Evolutionary conservation across 768 basidiomycete genomes (phyloP).

Genomic region (Mycena venus): DNA sequence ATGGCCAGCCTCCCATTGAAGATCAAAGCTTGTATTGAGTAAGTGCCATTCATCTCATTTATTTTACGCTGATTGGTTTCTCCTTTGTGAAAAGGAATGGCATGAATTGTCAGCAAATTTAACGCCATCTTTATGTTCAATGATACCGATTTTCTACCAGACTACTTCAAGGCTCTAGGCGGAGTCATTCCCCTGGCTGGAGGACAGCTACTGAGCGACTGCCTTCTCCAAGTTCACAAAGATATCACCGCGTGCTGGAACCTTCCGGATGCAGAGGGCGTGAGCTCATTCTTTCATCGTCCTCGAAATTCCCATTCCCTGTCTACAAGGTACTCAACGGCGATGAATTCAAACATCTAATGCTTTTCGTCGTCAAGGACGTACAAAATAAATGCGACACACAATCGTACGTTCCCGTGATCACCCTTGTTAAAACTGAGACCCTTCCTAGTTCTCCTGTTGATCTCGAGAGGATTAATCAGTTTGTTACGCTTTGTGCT

Average conservation of each 20-base stretch:
- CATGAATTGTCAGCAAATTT: neutral
- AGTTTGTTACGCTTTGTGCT: neutral
- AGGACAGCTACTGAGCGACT: neutral
- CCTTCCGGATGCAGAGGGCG: neutral
- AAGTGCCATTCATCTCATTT: neutral
- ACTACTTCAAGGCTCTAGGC: neutral
- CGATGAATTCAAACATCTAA: conserved; percentile 8
- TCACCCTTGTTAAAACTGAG: neutral
- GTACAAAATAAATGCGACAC: neutral
- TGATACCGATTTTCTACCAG: neutral
- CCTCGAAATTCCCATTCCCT: neutral
- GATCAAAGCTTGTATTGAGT: neutral
- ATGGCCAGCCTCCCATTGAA: neutral
- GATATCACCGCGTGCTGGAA: conserved; percentile 16
- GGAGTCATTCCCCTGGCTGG: neutral
- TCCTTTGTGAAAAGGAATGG: neutral
- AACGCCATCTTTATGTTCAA: neutral
- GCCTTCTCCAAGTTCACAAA: neutral
- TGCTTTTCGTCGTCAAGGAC: neutral
- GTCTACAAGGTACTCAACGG: neutral
- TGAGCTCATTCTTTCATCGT: neutral
- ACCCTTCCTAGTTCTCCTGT: neutral
- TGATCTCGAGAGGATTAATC: neutral
- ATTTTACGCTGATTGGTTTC: neutral
- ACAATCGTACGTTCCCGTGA: neutral